Conservation (phyloP, 1,139 yeast genomes). For the Candida tetrigidarum region DNA sequence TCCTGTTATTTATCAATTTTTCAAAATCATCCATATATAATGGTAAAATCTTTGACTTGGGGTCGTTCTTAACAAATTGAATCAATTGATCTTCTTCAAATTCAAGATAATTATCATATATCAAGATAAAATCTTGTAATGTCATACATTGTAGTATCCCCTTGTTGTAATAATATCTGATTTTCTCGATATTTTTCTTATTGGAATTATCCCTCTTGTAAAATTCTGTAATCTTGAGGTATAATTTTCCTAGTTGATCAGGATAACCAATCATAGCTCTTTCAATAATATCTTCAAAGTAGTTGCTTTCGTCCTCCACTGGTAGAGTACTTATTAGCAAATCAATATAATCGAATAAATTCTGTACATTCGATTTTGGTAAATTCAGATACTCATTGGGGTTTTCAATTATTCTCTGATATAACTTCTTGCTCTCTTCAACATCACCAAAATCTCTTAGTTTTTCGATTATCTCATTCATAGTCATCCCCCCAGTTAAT, state of each 20-base stretch:
- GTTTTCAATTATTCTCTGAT: conserved; percentile 18
- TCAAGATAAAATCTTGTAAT: conserved; percentile 61
- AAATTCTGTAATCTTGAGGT: conserved; percentile 54
- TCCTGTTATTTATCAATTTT: conserved; percentile 55
- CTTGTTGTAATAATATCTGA: conserved; percentile 52
- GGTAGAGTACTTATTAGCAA: conserved; percentile 29
- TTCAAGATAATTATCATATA: conserved; percentile 68
- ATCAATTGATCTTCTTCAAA: conserved; percentile 56
- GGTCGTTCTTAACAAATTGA: conserved; percentile 26
- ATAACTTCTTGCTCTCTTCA: conserved; percentile 20
- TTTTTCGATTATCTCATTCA: conserved; percentile 25
- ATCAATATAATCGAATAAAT: conserved; percentile 54
- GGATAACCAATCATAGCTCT: conserved; percentile 48
- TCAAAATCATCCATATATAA: conserved; percentile 57
- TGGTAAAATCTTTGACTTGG: conserved; percentile 31
- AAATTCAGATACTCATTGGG: conserved; percentile 19
- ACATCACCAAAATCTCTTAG: conserved; percentile 29
- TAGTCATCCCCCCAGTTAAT: conserved; percentile 13
- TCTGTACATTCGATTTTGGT: conserved; percentile 21
- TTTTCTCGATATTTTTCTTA: conserved; percentile 38
- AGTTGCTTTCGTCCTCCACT: conserved; percentile 2
- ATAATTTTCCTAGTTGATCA: conserved; percentile 60
- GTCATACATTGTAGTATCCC: conserved; percentile 54
- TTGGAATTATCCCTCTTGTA: too few relatives aligned
- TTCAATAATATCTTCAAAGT: conserved; percentile 13